Percentiles rank a stretch among this genome's conserved stretches.
Conservation (phyloP, 352 stramenopile genomes). For the Hyaloperonospora brassicae region DNA sequence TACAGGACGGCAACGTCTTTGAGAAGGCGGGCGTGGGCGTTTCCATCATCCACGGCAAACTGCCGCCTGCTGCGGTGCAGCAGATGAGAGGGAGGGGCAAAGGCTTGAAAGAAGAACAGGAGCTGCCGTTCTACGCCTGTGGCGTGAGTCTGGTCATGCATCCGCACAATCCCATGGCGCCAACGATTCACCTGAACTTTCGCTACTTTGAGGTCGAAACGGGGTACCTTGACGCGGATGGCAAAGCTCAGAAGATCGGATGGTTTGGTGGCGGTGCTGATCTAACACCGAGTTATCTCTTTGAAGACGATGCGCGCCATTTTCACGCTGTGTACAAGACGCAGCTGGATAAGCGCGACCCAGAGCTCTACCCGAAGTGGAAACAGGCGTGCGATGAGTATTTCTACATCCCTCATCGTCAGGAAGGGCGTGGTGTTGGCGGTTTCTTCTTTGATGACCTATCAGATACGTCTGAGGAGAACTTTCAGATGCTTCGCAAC, state of each 20-base stretch:
- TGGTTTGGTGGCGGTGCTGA: slow-evolving; percentile 97
- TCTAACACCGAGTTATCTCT: slow-evolving; percentile 95
- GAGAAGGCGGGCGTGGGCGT: slow-evolving; percentile 98
- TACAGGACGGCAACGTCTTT: slow-evolving; percentile 91
- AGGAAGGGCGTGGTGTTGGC: slow-evolving; percentile 92
- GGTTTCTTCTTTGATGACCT: slow-evolving; percentile 99
- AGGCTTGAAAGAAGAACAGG: slow-evolving; percentile 54
- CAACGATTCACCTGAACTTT: slow-evolving; percentile 98
- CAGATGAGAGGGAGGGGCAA: slow-evolving; percentile 81
- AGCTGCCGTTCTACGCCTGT: slow-evolving; percentile 94
- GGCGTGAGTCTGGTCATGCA: slow-evolving; percentile 96
- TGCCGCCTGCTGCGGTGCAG: slow-evolving; percentile 82
- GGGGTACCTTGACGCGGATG: slow-evolving; percentile 66
- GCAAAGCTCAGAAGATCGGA: slow-evolving; percentile 68
- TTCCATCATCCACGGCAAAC: slow-evolving; percentile 94
- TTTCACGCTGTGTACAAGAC: slow-evolving; percentile 98
- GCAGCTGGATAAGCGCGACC: slow-evolving; percentile 89
- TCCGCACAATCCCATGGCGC: slow-evolving; percentile 88
- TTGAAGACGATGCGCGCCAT: slow-evolving; percentile 93
- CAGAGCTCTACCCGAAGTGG: slow-evolving; percentile 90
- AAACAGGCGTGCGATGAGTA: slow-evolving; percentile 97
- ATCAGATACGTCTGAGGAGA: slow-evolving; percentile 88
- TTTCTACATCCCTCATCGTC: slow-evolving; percentile 95
- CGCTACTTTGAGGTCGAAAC: slow-evolving; percentile 96
- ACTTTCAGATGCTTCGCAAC: slow-evolving; percentile 70